A percentile compares a stretch with the other conserved stretches of the same genome.
These are phyloP conservation scores for Podaxis sp. DNA, from an alignment of 768 basidiomycete genomes.

Conservation along the genomic window DNA sequence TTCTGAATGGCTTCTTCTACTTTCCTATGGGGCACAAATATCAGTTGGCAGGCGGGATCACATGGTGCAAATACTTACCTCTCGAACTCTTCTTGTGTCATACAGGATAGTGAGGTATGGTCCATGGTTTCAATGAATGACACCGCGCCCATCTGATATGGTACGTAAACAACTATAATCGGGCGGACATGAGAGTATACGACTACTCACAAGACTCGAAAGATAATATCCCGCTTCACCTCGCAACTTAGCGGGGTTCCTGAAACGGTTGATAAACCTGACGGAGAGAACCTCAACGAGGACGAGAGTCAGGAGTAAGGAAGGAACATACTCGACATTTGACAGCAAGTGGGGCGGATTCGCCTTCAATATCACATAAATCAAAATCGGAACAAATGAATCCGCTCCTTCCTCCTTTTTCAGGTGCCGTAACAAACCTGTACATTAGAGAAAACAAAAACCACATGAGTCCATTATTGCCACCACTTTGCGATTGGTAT, in stretches of 20 bases:
- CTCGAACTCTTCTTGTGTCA: slow-evolving; percentile 93
- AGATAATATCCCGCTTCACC: slow-evolving; percentile 98
- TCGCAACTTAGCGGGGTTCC: slow-evolving; percentile 85
- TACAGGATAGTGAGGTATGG: slow-evolving; percentile 90
- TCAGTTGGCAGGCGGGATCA: background rate
- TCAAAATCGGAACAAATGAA: slow-evolving; percentile 91
- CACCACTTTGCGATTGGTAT: slow-evolving; percentile 9
- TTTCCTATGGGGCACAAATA: slow-evolving; percentile 32
- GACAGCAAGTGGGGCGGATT: slow-evolving; percentile 92
- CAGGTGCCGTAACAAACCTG: slow-evolving; percentile 88
- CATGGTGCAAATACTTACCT: slow-evolving; percentile 36
- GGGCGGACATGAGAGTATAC: background rate
- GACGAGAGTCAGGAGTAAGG: background rate
- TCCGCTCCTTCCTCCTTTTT: slow-evolving; percentile 88
- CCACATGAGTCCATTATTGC: slow-evolving; percentile 7
- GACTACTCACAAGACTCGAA: slow-evolving; percentile 77
- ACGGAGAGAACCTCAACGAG: background rate
- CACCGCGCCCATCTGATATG: slow-evolving; percentile 84
- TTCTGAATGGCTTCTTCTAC: slow-evolving; percentile 53
- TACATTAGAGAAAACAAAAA: background rate
- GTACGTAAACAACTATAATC: background rate
- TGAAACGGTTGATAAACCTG: slow-evolving; percentile 95
- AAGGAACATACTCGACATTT: slow-evolving; percentile 80
- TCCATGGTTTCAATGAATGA: slow-evolving; percentile 99
- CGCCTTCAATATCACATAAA: slow-evolving; percentile 91